Percentiles rank a stretch among this genome's conserved stretches.
phyloP scores from a whole-genome alignment of 2,329 filamentous ascomycete species.

The Trichocomaceae sp. region DNA sequence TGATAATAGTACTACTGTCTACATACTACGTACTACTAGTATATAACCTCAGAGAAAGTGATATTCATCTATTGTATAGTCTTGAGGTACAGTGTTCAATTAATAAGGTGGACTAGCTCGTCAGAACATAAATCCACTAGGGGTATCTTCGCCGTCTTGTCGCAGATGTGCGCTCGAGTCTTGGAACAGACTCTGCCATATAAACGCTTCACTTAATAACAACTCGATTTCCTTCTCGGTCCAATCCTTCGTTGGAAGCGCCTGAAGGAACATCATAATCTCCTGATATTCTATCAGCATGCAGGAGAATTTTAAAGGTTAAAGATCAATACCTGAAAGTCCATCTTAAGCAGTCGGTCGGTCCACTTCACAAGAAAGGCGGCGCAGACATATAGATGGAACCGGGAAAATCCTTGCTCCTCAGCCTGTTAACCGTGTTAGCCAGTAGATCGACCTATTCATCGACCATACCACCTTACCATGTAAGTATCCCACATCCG shows the following conservation, averaged over 20 bases:
- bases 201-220: conserved; percentile 90
- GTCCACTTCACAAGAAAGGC: conserved; percentile 99
- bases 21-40: no score
- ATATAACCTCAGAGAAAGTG: no score
- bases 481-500: conserved; percentile 99
- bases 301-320: no score
- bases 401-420: conserved; percentile 96
- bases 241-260: conserved; percentile 86
- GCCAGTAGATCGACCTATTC: conserved; percentile 1
- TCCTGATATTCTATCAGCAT: conserved; percentile 51
- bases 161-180: conserved; percentile 82
- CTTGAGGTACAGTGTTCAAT: not conserved
- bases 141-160: conserved; percentile 27
- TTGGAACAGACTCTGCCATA: conserved; percentile 97
- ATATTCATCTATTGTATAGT: not conserved
- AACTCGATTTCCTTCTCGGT: conserved; percentile 98
- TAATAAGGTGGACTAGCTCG: not conserved
- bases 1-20: not conserved
- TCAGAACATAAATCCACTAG: conserved; percentile 7
- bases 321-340: conserved; percentile 60
- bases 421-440: conserved; percentile 61
- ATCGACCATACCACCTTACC: conserved; percentile 45
- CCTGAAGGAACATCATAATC: conserved; percentile 98
- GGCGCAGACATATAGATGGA: conserved; percentile 96
- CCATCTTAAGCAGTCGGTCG: conserved; percentile 89